These are phyloP conservation scores for Fusarium fujikuroi DNA, from an alignment of 2,329 filamentous ascomycete genomes.

Conservation along the genomic window DNA sequence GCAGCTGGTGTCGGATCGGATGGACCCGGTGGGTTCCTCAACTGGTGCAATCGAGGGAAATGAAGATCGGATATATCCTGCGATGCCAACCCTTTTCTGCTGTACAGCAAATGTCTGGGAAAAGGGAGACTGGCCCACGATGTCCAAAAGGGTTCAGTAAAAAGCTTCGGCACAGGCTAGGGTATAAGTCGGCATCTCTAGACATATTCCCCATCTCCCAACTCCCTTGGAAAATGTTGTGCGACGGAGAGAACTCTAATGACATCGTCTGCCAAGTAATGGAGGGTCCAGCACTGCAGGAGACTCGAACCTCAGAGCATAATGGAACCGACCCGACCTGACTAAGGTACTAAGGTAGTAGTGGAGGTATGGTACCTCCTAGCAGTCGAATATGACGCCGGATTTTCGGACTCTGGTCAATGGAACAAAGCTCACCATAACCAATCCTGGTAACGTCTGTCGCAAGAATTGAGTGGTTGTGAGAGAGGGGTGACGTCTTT, in stretches of 20 bases:
- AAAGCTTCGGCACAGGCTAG: conserved; percentile 7
- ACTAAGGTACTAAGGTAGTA: background rate
- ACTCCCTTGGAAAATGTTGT: conserved; percentile 4
- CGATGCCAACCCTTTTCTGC: background rate
- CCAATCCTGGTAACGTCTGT: background rate
- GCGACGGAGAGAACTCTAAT: conserved; percentile 18
- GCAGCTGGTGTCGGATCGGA: conserved; percentile 13
- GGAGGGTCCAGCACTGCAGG: background rate
- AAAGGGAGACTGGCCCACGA: background rate
- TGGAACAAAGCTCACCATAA: conserved; percentile 3
- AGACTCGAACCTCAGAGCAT: background rate
- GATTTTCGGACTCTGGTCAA: background rate
- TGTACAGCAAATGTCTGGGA: background rate
- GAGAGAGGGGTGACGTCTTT: conserved; percentile 28
- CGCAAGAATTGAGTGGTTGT: conserved; percentile 13
- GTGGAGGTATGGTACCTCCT: background rate
- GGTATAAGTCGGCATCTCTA: conserved; percentile 24
- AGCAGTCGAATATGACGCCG: background rate
- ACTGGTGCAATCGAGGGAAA: background rate
- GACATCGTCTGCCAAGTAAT: conserved; percentile 29
- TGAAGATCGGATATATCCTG: conserved; percentile 21
- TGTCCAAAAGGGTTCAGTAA: background rate
- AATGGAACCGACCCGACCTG: background rate
- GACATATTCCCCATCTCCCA: background rate
- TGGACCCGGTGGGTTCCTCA: conserved; percentile 10